phyloP scores from a whole-genome alignment of 768 basidiomycete species.

The Mycena capillaripes region DNA sequence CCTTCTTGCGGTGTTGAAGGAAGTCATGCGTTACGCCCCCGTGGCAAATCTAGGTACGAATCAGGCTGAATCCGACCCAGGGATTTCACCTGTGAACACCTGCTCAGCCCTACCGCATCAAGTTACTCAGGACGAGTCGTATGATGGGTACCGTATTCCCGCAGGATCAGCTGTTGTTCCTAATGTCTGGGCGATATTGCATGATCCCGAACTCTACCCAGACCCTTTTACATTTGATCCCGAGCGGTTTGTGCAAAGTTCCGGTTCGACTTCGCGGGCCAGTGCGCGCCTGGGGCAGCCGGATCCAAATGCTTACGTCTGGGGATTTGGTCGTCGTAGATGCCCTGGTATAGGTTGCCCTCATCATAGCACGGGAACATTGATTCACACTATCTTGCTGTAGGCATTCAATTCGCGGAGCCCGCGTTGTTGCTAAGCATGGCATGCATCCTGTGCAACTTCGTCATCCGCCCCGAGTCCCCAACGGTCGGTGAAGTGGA shows the following conservation, averaged over 20 bases:
- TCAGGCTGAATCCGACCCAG: too few relatives aligned
- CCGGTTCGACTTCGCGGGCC: neutral
- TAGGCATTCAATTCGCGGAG: constrained; percentile 50
- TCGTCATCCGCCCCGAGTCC: constrained; percentile 39
- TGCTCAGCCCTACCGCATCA: constrained; percentile 60
- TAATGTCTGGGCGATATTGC: constrained; percentile 63
- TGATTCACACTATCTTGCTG: neutral
- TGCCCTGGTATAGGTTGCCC: constrained; percentile 46
- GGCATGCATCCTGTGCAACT: constrained; percentile 48
- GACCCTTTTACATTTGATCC: constrained; percentile 57
- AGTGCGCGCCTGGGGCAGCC: constrained; percentile 37
- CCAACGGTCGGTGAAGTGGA: neutral
- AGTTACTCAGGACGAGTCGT: constrained; percentile 59
- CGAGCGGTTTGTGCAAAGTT: constrained; percentile 47
- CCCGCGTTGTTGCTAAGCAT: constrained; percentile 48
- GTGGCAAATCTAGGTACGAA: constrained; percentile 54
- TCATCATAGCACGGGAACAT: neutral
- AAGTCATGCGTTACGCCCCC: constrained; percentile 57
- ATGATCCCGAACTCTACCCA: constrained; percentile 57
- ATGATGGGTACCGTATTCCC: constrained; percentile 60
- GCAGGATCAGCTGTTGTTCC: constrained; percentile 59
- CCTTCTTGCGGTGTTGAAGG: constrained; percentile 54
- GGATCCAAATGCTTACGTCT: constrained; percentile 49
- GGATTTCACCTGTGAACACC: neutral
- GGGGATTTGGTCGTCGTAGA: constrained; percentile 50